Conservation (phyloP, 331 rosid species). For the Pyrus hybrid region DNA sequence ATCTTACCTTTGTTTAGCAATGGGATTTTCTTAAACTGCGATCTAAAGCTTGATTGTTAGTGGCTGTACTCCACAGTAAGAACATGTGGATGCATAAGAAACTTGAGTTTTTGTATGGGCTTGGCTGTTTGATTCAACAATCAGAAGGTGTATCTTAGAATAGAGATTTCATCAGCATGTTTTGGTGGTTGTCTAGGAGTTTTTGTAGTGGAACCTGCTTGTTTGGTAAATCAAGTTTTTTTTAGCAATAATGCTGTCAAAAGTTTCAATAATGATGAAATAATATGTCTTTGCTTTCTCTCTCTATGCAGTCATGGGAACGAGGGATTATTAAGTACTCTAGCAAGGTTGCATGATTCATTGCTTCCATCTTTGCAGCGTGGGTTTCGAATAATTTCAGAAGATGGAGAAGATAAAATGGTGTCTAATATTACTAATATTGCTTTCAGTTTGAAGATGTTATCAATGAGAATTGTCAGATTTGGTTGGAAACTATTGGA, state of each 20-base stretch:
- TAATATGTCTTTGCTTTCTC: background rate
- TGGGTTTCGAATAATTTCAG: constrained; percentile 53
- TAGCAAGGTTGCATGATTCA: constrained; percentile 85
- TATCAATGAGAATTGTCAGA: constrained; percentile 63
- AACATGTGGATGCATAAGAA: no score
- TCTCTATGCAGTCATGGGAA: constrained; percentile 57
- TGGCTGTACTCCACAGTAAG: no score
- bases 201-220: background rate
- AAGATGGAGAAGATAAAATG: constrained; percentile 39
- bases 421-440: constrained; percentile 38
- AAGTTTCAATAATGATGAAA: background rate
- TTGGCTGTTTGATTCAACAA: background rate
- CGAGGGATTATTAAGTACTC: constrained; percentile 68
- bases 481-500: constrained; percentile 80
- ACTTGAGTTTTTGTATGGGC: background rate
- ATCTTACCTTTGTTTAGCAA: background rate
- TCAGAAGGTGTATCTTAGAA: background rate
- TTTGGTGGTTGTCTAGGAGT: background rate
- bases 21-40: no score
- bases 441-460: constrained; percentile 64
- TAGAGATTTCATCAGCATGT: background rate
- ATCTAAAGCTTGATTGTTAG: no score
- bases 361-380: constrained; percentile 79
- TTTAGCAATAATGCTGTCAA: background rate
- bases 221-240: background rate